A percentile compares a stretch with the other conserved stretches of the same genome.
phyloP scores from a whole-genome alignment of 73 alveolate genomes.

The Paramecium sonneborni region DNA sequence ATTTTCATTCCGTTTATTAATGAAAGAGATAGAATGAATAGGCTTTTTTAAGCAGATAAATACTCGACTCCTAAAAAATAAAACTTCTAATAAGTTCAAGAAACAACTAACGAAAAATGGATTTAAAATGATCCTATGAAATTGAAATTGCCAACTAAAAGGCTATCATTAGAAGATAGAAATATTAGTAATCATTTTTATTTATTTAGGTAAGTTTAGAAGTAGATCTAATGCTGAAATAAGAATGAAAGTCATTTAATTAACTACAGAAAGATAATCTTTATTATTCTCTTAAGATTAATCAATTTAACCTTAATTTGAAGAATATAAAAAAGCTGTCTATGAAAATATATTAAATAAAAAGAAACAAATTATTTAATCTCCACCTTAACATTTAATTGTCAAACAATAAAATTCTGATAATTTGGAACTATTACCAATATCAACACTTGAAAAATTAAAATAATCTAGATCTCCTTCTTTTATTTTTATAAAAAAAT shows the following conservation, averaged over 20 bases:
- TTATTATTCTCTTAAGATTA: not conserved
- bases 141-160: not conserved
- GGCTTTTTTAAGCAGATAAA: not conserved
- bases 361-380: not conserved
- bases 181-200: not conserved
- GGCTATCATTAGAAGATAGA: not conserved
- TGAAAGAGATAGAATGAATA: constrained; percentile 18
- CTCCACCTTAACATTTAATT: not conserved
- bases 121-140: constrained; percentile 15
- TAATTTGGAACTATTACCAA: not conserved
- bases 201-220: not conserved
- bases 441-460: not conserved
- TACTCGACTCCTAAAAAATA: not conserved
- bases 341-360: not conserved
- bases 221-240: constrained; percentile 28
- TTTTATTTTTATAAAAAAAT: not conserved
- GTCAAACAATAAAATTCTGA: not conserved
- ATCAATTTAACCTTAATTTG: not conserved
- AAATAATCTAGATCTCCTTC: not conserved
- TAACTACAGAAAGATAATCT: not conserved
- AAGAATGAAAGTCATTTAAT: not conserved
- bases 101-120: not conserved
- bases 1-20: not conserved
- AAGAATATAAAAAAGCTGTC: not conserved
- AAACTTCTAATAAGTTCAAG: not conserved